phyloP scores from a whole-genome alignment of 2,329 filamentous ascomycete genomes.

The Drechslera avenae region DNA sequence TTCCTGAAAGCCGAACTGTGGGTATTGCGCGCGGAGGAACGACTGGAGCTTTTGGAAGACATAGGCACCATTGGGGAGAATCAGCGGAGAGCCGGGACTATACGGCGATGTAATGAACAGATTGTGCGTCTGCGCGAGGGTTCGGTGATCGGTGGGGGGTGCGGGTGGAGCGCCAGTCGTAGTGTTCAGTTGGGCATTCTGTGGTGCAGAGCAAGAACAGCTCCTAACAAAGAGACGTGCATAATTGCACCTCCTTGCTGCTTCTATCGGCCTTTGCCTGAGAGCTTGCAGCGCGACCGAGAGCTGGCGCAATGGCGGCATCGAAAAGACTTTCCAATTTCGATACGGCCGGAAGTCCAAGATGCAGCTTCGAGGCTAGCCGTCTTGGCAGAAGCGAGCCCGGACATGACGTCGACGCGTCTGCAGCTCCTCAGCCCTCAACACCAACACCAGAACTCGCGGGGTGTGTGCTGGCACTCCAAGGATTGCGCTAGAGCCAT shows the following conservation, averaged over 20 bases:
- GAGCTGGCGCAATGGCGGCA: conserved; percentile 39
- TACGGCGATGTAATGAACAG: conserved; percentile 80
- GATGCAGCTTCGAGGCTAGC: conserved; percentile 31
- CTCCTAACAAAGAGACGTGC: conserved; percentile 20
- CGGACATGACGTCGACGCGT: conserved; percentile 21
- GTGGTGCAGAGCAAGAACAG: conserved; percentile 45
- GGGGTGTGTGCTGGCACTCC: not conserved
- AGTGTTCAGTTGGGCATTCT: conserved; percentile 37
- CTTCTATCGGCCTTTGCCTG: conserved; percentile 14
- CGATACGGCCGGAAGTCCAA: conserved; percentile 17
- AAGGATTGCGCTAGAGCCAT: not conserved
- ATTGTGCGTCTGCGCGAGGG: conserved; percentile 63
- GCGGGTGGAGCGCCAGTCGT: conserved; percentile 43
- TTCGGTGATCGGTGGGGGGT: conserved; percentile 56
- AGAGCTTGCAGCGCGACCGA: conserved; percentile 19
- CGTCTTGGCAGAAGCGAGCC: conserved; percentile 25
- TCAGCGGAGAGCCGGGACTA: conserved; percentile 84
- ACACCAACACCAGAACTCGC: not conserved
- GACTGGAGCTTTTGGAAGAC: conserved; percentile 83
- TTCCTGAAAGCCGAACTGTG: conserved; percentile 83
- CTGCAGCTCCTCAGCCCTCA: not conserved
- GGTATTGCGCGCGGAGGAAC: conserved; percentile 83
- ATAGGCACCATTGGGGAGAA: conserved; percentile 79
- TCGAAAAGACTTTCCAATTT: conserved; percentile 31
- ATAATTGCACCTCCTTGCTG: conserved; percentile 8